phyloP scores from a whole-genome alignment of 148 eudicot genomes.

The Diospyros lotus region DNA sequence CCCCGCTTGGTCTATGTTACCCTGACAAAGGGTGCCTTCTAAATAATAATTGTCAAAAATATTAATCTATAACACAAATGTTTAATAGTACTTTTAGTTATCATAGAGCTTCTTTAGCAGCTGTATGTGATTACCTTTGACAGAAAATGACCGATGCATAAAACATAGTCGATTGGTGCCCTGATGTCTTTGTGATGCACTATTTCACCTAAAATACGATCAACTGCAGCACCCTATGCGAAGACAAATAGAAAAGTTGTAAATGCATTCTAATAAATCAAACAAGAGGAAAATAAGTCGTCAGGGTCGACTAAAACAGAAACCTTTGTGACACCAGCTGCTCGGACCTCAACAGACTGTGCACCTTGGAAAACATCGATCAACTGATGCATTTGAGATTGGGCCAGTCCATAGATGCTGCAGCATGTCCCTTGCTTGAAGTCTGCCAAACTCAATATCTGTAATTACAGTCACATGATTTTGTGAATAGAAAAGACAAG shows the following conservation, averaged over 20 bases:
- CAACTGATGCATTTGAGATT: slow-evolving; percentile 88
- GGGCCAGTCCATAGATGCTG: slow-evolving; percentile 99
- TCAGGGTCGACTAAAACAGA: neutral
- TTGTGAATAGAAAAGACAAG: no score
- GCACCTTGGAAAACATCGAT: slow-evolving; percentile 96
- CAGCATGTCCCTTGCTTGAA: slow-evolving; percentile 97
- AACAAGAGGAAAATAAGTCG: neutral
- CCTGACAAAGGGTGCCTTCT: neutral
- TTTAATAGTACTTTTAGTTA: neutral
- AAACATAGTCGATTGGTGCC: slow-evolving; percentile 68
- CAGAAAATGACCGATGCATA: slow-evolving; percentile 79
- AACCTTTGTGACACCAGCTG: slow-evolving; percentile 84
- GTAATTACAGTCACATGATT: slow-evolving; percentile 10
- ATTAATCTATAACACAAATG: neutral
- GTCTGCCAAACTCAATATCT: slow-evolving; percentile 89
- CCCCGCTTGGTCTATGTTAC: neutral
- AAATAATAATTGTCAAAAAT: neutral
- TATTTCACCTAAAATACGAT: slow-evolving; percentile 70
- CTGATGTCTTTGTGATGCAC: slow-evolving; percentile 45
- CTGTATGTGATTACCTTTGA: slow-evolving; percentile 35
- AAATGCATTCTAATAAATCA: neutral
- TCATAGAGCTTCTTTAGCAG: neutral
- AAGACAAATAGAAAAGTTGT: neutral
- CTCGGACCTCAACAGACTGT: slow-evolving; percentile 91
- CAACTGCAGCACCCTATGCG: slow-evolving; percentile 70